These are phyloP conservation scores for Termitomyces sp. DNA, from an alignment of 768 basidiomycete species.

Conservation along the genomic window DNA sequence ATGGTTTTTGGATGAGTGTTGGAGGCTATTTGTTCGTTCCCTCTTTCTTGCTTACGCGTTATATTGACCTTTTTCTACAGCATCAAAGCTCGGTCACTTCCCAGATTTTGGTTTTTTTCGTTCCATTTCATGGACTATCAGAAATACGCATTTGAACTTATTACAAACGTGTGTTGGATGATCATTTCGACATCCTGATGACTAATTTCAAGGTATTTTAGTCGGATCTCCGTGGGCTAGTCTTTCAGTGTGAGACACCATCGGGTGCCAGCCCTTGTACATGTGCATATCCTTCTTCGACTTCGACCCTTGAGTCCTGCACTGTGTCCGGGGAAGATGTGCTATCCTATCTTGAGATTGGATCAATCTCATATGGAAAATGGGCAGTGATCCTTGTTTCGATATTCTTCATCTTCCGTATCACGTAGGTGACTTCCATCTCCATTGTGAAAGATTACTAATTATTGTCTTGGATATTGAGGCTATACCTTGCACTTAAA, in stretches of 20 bases:
- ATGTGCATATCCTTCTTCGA: too few species aligned
- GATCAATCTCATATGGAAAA: too few species aligned
- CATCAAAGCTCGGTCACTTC: constrained; percentile 50
- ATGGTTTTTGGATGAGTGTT: too few species aligned
- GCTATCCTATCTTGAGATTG: too few species aligned
- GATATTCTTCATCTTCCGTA: constrained; percentile 43
- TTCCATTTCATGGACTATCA: too few species aligned
- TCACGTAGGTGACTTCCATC: constrained; percentile 27
- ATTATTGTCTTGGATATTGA: neutral
- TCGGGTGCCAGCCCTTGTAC: constrained; percentile 33
- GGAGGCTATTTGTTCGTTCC: constrained; percentile 36
- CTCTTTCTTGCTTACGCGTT: too few species aligned
- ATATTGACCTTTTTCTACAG: constrained; percentile 29
- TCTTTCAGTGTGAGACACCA: constrained; percentile 36
- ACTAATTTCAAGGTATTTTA: constrained; percentile 20
- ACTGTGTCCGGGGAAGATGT: constrained; percentile 50
- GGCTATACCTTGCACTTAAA: constrained; percentile 10
- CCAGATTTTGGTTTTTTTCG: constrained; percentile 56
- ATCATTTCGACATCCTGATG: constrained; percentile 20
- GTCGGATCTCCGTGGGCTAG: constrained; percentile 47
- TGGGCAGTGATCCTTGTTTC: too few species aligned
- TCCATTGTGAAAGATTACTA: neutral
- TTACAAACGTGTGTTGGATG: too few species aligned
- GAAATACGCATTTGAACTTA: too few species aligned
- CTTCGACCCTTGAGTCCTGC: constrained; percentile 38